Percentiles rank a stretch among this genome's conserved stretches.
phyloP scores from a whole-genome alignment of 805 yeast genomes.

The Maudiozyma saulgeensis region DNA sequence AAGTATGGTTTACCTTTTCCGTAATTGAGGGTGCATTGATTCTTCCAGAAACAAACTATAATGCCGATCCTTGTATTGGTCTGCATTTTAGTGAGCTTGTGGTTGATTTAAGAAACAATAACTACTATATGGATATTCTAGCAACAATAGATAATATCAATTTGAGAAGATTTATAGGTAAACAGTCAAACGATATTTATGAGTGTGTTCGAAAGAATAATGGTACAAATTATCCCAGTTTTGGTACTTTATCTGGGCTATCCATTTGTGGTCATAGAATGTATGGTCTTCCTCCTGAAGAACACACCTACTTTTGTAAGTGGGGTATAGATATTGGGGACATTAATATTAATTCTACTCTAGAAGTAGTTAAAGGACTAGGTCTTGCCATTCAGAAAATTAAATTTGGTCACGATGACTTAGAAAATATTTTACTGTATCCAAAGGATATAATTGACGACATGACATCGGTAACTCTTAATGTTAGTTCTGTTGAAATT shows the following conservation, averaged over 20 bases:
- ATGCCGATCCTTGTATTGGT: constrained; percentile 50
- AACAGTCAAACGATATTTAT: constrained; percentile 14
- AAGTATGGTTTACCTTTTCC: constrained; percentile 61
- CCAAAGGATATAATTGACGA: constrained; percentile 53
- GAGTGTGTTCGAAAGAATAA: constrained; percentile 26
- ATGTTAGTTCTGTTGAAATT: constrained; percentile 39
- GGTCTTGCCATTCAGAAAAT: constrained; percentile 37
- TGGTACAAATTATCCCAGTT: constrained; percentile 6
- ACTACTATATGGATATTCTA: constrained; percentile 89
- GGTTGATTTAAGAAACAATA: constrained; percentile 76
- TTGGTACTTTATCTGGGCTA: constrained; percentile 36
- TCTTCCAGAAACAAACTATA: constrained; percentile 66
- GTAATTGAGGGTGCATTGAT: constrained; percentile 62
- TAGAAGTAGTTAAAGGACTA: constrained; percentile 38
- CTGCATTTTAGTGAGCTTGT: constrained; percentile 56
- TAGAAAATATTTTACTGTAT: constrained; percentile 62
- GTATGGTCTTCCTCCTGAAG: constrained; percentile 86
- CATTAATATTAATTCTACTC: constrained; percentile 42
- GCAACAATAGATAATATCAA: constrained; percentile 35
- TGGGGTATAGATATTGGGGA: constrained; percentile 77
- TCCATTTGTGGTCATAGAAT: constrained; percentile 78
- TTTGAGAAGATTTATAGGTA: constrained; percentile 11
- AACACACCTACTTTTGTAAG: constrained; percentile 79
- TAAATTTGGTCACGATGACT: constrained; percentile 56
- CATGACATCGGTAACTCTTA: constrained; percentile 54